Percentiles rank a stretch among this genome's conserved stretches.
Conservation (phyloP, 768 basidiomycete species). For the Chalciporus pseudorubinellus region DNA sequence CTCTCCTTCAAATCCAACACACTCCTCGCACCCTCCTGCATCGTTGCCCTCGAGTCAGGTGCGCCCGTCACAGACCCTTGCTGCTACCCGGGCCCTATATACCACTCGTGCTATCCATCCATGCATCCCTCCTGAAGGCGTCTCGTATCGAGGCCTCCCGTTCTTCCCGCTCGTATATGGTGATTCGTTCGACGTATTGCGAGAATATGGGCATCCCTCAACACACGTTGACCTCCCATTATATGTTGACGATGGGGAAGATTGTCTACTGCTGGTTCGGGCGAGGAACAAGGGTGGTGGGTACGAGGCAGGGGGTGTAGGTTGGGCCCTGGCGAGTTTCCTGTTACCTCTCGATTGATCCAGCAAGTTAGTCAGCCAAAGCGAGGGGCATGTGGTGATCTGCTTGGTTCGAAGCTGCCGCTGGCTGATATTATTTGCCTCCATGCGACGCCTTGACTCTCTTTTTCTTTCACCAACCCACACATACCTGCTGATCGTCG, state of each 20-base stretch:
- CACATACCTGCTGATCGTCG: background rate
- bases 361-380: background rate
- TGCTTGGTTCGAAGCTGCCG: slow-evolving; percentile 2
- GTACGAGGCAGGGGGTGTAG: slow-evolving; percentile 46
- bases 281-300: slow-evolving; percentile 34
- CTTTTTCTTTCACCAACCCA: background rate
- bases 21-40: slow-evolving; percentile 12
- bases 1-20: slow-evolving; percentile 18
- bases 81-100: slow-evolving; percentile 52
- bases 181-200: slow-evolving; percentile 63
- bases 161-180: slow-evolving; percentile 71
- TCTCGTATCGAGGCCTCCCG: slow-evolving; percentile 69
- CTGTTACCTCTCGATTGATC: slow-evolving; percentile 54
- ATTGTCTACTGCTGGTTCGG: slow-evolving; percentile 73
- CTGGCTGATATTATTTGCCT: slow-evolving; percentile 2
- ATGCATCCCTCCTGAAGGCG: slow-evolving; percentile 60
- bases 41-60: slow-evolving; percentile 11
- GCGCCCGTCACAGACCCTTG: slow-evolving; percentile 25
- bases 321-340: slow-evolving; percentile 84
- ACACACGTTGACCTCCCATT: slow-evolving; percentile 70
- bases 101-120: slow-evolving; percentile 66
- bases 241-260: slow-evolving; percentile 73
- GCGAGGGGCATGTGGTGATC: slow-evolving; percentile 1
- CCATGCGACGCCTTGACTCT: slow-evolving; percentile 15
- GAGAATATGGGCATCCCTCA: slow-evolving; percentile 78